Evolutionary conservation across 169 alveolate species (phyloP).

Genomic region (Plasmodium malariae): DNA sequence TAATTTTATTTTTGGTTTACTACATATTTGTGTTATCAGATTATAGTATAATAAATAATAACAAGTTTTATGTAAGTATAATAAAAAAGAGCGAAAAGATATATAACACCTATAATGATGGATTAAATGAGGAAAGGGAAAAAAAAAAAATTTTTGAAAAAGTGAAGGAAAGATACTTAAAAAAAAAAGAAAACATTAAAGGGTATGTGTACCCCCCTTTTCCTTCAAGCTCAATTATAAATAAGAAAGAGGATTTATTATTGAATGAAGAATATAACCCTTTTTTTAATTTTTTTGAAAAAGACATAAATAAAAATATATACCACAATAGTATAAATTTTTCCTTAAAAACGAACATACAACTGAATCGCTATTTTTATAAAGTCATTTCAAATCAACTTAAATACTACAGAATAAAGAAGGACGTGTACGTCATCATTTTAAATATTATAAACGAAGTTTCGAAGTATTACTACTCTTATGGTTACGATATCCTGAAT

Average conservation of each 20-base stretch:
- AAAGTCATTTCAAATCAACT: slow-evolving; percentile 55
- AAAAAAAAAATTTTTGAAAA: slow-evolving; percentile 42
- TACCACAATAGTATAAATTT: slow-evolving; percentile 58
- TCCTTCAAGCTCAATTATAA: neutral
- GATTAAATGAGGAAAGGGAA: slow-evolving; percentile 29
- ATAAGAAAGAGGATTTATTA: slow-evolving; percentile 19
- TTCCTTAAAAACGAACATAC: slow-evolving; percentile 60
- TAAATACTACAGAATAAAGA: slow-evolving; percentile 42
- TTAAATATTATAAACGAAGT: slow-evolving; percentile 45
- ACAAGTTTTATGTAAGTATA: slow-evolving; percentile 54
- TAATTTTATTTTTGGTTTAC: neutral
- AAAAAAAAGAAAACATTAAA: slow-evolving; percentile 5
- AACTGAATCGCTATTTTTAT: slow-evolving; percentile 52
- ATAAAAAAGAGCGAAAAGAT: slow-evolving; percentile 67
- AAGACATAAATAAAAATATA: slow-evolving; percentile 43
- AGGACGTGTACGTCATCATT: slow-evolving; percentile 22
- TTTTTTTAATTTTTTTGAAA: slow-evolving; percentile 67
- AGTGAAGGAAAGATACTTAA: slow-evolving; percentile 35
- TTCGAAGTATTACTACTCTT: slow-evolving; percentile 47
- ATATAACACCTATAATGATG: slow-evolving; percentile 27
- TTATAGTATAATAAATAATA: slow-evolving; percentile 46
- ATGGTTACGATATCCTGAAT: slow-evolving; percentile 60
- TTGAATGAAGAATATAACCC: slow-evolving; percentile 54
- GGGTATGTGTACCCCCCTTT: neutral
- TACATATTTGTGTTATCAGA: slow-evolving; percentile 17